Evolutionary conservation across 202 grass and related monocot species (phyloP), one percentile per base, ranked within the genome.

Genomic region (Setaria viridis): DNA sequence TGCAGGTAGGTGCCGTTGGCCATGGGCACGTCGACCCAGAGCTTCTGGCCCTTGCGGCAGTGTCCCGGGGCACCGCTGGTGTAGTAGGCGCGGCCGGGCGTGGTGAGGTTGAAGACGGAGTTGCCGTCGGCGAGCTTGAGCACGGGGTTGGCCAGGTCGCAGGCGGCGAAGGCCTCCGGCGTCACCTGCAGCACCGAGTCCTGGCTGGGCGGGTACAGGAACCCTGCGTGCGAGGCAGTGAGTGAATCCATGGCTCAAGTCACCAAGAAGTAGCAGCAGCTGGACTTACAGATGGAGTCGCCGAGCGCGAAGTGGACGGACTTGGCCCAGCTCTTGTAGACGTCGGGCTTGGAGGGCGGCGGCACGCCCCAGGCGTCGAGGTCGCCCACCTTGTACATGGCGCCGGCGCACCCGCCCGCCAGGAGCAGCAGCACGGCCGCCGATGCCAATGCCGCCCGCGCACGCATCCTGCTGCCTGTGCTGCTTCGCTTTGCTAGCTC

Each of bases 301-400:
- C 89, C 93, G 60, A 92, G 89, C 53, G 57, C 76, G 76, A 94
- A 82, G 58, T 63, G 67, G 76, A 82, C 65, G 87, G 88, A 72
- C 3, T 80, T 86, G 62, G 84, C 59, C 95, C 95, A 95, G 19
- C 72, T 25, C 64, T 60, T 55, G 86, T 98, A 95, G 71, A 91
- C 81, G 92, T 91, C 89, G 47, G 93, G 75, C 60, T 89, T 81
- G 79, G 86, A 88, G 6, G 81, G 30, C 55, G 93, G 91, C 62
- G 96, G 96, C 14, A 87, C 51, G 2, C 84, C 96, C 96, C 96
- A 98, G 69, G 90, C 90, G 67, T 98, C 84, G 15, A 92, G 88
- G 69, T 94, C 91, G 47, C 95, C 95, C 17, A 98, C 95, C 84
- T 90, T 95, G 90, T 94, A 92, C 90, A 90, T 87, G 67, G 70